Evolutionary conservation across 371 early-diverging fungal species (phyloP).

Genomic region (Mucor indicus): DNA sequence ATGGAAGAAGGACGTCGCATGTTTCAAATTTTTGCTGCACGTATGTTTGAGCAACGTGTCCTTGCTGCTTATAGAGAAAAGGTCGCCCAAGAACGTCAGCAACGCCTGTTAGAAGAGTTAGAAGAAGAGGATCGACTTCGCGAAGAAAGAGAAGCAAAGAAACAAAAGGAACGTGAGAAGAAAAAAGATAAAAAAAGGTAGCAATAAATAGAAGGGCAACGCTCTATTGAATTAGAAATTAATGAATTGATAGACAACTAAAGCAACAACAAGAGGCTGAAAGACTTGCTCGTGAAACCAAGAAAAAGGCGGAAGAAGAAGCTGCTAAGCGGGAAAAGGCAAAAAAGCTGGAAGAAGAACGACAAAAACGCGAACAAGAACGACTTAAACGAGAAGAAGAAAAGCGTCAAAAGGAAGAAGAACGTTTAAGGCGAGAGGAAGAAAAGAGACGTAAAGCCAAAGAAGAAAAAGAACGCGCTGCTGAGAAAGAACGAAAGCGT

Average conservation of each 20-base stretch:
- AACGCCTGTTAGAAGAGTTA: constrained; percentile 74
- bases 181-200: constrained; percentile 60
- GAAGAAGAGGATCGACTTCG: constrained; percentile 77
- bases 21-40: constrained; percentile 94
- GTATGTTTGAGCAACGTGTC: constrained; percentile 94
- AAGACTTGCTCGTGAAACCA: constrained; percentile 31
- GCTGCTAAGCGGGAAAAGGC: constrained; percentile 28
- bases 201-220: too few relatives aligned
- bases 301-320: constrained; percentile 38
- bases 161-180: constrained; percentile 67
- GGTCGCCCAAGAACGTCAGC: constrained; percentile 79
- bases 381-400: constrained; percentile 29
- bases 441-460: constrained; percentile 11
- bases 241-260: too few relatives aligned
- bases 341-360: constrained; percentile 42
- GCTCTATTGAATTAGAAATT: too few relatives aligned
- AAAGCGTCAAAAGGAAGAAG: constrained; percentile 29
- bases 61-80: constrained; percentile 90
- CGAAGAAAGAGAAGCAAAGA: constrained; percentile 66
- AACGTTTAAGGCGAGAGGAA: constrained; percentile 10
- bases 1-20: constrained; percentile 90
- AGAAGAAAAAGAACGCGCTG: constrained; percentile 5
- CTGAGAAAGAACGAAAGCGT: background rate
- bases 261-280: constrained; percentile 44
- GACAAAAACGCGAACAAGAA: constrained; percentile 45